phyloP scores from a whole-genome alignment of 2,329 filamentous ascomycete genomes.

The Dryadomyces quercivorus region DNA sequence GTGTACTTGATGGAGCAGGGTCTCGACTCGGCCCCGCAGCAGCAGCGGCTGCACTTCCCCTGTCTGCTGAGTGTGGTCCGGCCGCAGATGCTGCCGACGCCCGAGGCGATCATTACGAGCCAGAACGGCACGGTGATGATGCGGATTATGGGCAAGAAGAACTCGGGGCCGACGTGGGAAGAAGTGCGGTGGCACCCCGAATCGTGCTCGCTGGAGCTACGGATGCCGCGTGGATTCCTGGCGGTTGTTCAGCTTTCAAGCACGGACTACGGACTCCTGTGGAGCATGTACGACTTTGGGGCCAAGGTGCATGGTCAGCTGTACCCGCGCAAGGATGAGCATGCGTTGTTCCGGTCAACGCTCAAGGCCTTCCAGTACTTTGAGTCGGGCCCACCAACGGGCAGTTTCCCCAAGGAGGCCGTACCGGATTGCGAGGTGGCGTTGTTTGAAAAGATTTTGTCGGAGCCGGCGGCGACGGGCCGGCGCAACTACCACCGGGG shows the following conservation, averaged over 20 bases:
- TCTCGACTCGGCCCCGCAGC: slow-evolving; percentile 33
- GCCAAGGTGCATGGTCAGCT: slow-evolving; percentile 62
- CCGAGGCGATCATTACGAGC: slow-evolving; percentile 64
- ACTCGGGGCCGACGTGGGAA: slow-evolving; percentile 62
- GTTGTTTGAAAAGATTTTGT: slow-evolving; percentile 60
- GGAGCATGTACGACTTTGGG: slow-evolving; percentile 78
- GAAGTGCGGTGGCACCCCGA: slow-evolving; percentile 70
- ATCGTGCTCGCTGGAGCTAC: slow-evolving; percentile 51
- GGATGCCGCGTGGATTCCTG: slow-evolving; percentile 63
- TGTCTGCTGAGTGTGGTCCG: slow-evolving; percentile 68
- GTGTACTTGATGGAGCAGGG: slow-evolving; percentile 64
- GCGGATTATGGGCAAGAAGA: slow-evolving; percentile 56
- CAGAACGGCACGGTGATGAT: slow-evolving; percentile 70
- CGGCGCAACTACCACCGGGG: slow-evolving; percentile 64
- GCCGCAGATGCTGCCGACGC: slow-evolving; percentile 52
- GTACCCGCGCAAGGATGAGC: slow-evolving; percentile 57
- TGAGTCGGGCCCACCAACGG: slow-evolving; percentile 56
- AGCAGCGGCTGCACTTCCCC: slow-evolving; percentile 54
- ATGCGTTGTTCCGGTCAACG: slow-evolving; percentile 53
- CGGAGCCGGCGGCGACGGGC: slow-evolving; percentile 60
- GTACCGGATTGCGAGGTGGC: slow-evolving; percentile 59
- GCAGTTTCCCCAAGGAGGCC: slow-evolving; percentile 64
- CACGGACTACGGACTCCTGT: slow-evolving; percentile 66
- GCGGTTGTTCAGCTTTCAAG: slow-evolving; percentile 60
- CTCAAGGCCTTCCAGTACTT: slow-evolving; percentile 71